A percentile compares a stretch with the other conserved stretches of the same genome.
Conservation (phyloP, 352 stramenopile genomes). For the Phytophthora macrochlamydospora region DNA sequence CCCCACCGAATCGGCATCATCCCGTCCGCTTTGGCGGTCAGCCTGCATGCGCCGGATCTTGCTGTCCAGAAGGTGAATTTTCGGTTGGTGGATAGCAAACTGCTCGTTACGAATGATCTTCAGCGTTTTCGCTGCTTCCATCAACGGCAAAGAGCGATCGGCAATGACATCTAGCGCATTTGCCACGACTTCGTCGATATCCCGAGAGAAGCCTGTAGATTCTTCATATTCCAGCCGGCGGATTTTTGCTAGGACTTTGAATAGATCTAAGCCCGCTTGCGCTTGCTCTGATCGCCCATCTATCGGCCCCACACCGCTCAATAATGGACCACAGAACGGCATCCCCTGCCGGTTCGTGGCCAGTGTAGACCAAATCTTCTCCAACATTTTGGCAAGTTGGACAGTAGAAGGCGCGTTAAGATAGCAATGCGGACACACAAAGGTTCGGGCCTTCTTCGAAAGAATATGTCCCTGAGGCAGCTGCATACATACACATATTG, state of each 20-base stretch:
- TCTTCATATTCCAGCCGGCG: conserved; percentile 73
- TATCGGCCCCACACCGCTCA: conserved; percentile 59
- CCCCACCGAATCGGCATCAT: conserved; percentile 13
- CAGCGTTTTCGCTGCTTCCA: conserved; percentile 71
- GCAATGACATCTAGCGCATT: conserved; percentile 68
- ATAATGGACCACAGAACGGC: conserved; percentile 78
- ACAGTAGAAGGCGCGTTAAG: conserved; percentile 62
- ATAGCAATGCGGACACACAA: conserved; percentile 76
- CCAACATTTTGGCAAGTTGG: conserved; percentile 75
- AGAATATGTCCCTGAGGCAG: conserved; percentile 65
- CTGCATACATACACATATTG: conserved; percentile 31
- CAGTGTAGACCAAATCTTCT: conserved; percentile 86
- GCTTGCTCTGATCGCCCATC: conserved; percentile 22
- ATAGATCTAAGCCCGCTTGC: conserved; percentile 58
- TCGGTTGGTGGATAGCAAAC: conserved; percentile 67
- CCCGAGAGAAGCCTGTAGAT: conserved; percentile 59
- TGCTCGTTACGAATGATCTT: conserved; percentile 82
- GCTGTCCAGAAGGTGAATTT: conserved; percentile 62
- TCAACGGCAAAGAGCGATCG: conserved; percentile 61
- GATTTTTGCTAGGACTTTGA: conserved; percentile 76
- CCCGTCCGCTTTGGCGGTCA: conserved; percentile 25
- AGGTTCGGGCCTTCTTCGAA: conserved; percentile 68
- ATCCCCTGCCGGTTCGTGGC: conserved; percentile 86
- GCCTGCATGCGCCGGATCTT: conserved; percentile 61
- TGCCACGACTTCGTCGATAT: conserved; percentile 70